Percentiles rank a stretch among this genome's conserved stretches.
Evolutionary conservation across 192 early-diverging fungal genomes (phyloP).

Genomic region (Lobosporangium transversale): DNA sequence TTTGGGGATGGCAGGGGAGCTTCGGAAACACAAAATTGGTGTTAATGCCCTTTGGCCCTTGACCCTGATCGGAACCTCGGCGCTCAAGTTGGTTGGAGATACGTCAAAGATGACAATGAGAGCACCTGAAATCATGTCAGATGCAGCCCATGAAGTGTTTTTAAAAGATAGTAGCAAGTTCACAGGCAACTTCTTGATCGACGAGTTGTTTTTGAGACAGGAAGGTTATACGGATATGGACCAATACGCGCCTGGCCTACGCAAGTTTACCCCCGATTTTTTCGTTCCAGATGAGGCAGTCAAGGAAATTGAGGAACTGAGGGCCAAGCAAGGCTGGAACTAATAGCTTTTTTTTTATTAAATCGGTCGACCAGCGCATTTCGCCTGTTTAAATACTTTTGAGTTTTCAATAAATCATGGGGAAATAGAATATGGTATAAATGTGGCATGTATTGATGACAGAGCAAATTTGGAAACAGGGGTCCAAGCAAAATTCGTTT

Average conservation of each 20-base stretch:
- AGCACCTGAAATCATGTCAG: constrained; percentile 75
- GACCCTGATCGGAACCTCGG: constrained; percentile 80
- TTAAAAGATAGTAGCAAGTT: constrained; percentile 63
- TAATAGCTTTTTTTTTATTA: neutral
- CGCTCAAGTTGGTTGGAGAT: constrained; percentile 61
- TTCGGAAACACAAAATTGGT: constrained; percentile 69
- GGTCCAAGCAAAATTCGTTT: too few relatives aligned
- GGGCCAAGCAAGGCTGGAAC: constrained; percentile 47
- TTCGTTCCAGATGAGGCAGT: constrained; percentile 62
- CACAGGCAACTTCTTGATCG: constrained; percentile 80
- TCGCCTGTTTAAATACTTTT: too few relatives aligned
- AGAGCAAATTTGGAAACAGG: too few relatives aligned
- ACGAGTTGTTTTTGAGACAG: constrained; percentile 79
- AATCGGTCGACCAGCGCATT: too few relatives aligned
- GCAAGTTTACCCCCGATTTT: constrained; percentile 71
- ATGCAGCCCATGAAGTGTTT: constrained; percentile 74
- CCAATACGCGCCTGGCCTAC: constrained; percentile 70
- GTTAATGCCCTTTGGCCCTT: constrained; percentile 78
- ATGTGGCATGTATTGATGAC: too few relatives aligned
- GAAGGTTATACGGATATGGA: constrained; percentile 77
- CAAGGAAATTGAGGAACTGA: constrained; percentile 44
- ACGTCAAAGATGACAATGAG: constrained; percentile 35
- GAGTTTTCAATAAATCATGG: too few relatives aligned
- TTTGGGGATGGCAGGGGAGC: constrained; percentile 77
- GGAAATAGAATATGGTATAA: too few relatives aligned